Evolutionary conservation across 2,329 filamentous ascomycete species (phyloP).

Genomic region (Aspergillus ochraceoroseus): DNA sequence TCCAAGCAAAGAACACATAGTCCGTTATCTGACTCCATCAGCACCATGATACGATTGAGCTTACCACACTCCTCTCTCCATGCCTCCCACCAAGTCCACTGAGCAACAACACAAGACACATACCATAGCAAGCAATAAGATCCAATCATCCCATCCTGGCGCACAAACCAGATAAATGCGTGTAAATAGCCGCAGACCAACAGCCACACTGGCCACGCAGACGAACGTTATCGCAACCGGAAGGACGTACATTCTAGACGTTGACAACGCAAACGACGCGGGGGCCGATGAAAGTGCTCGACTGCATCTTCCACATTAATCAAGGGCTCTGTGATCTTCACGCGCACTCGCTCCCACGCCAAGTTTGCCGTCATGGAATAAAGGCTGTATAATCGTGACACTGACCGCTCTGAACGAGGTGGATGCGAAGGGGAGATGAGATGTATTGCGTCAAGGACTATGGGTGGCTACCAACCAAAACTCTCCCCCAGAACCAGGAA

Average conservation of each 20-base stretch:
- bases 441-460: slow-evolving; percentile 20
- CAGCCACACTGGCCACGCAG: slow-evolving; percentile 18
- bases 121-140: slow-evolving; percentile 21
- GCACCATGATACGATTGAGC: too few relatives aligned
- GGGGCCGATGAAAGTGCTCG: background rate
- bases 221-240: slow-evolving; percentile 21
- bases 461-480: background rate
- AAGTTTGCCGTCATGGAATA: too few relatives aligned
- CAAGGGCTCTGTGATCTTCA: background rate
- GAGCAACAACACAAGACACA: slow-evolving; percentile 1
- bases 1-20: slow-evolving; percentile 14
- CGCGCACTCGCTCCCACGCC: too few relatives aligned
- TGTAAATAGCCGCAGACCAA: slow-evolving; percentile 24
- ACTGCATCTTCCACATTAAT: background rate
- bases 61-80: too few relatives aligned
- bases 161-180: slow-evolving; percentile 22
- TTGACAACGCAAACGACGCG: background rate
- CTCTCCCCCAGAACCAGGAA: background rate
- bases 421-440: background rate
- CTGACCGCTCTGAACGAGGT: too few relatives aligned
- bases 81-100: slow-evolving; percentile 1
- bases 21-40: slow-evolving; percentile 13
- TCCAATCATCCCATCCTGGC: slow-evolving; percentile 28
- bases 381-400: too few relatives aligned
- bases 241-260: slow-evolving; percentile 24